phyloP scores from a whole-genome alignment of 2,329 filamentous ascomycete species.

The Gliomastix tumulicola region DNA sequence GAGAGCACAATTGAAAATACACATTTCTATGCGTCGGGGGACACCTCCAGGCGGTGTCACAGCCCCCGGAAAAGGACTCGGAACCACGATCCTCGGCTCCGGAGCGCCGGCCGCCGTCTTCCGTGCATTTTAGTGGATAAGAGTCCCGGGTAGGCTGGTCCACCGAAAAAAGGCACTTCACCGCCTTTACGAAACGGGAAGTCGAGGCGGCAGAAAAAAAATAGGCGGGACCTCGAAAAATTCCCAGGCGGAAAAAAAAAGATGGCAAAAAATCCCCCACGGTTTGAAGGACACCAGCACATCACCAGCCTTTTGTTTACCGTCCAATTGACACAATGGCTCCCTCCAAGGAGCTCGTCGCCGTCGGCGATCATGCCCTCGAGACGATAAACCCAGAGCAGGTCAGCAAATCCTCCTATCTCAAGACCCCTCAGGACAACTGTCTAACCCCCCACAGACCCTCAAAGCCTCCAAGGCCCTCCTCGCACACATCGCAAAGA shows the following conservation, averaged over 20 bases:
- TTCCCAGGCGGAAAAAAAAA: slow-evolving; percentile 4
- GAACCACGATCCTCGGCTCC: too few species aligned
- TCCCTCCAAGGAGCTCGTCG: slow-evolving; percentile 30
- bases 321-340: slow-evolving; percentile 21
- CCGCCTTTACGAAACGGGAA: too few species aligned
- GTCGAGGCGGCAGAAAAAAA: too few species aligned
- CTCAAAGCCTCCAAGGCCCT: slow-evolving; percentile 58
- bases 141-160: too few species aligned
- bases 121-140: too few species aligned
- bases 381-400: slow-evolving; percentile 31
- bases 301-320: neutral
- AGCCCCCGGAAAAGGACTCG: too few species aligned
- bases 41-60: too few species aligned
- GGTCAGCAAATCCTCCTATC: slow-evolving; percentile 15
- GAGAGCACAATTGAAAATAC: too few species aligned
- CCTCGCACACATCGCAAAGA: slow-evolving; percentile 53
- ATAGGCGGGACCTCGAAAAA: too few species aligned
- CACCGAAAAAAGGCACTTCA: too few species aligned
- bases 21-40: too few species aligned
- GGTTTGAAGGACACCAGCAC: neutral
- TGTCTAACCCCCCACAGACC: slow-evolving; percentile 21
- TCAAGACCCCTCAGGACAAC: neutral
- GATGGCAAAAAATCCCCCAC: slow-evolving; percentile 1
- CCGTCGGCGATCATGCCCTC: slow-evolving; percentile 19
- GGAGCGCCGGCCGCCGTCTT: too few species aligned